Base-by-base conservation (phyloP, 1,139 yeast species). In the Hansenula sp. region DNA sequence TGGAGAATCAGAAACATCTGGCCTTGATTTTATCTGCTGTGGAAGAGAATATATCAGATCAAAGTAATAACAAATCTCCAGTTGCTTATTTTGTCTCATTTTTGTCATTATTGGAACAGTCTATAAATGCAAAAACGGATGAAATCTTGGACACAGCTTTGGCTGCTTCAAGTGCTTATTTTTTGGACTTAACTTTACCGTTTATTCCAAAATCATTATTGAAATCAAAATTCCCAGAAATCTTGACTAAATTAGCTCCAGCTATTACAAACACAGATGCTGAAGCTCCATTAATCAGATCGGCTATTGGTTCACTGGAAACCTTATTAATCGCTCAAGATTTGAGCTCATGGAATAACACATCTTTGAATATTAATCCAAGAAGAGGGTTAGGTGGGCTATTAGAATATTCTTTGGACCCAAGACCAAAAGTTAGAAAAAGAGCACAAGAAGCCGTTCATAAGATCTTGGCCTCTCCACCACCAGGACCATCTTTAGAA, bases 381-480 rank as follows among this genome's bases (percentile, higher is more conserved):
- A 78, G 77, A 59, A 79, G 96, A 68, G 96, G 94, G 24, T 68
- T 91, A 49, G 76, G 79, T 40, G 97, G 96, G 33, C 67, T 94
- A 47, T 68, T 93, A 49, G 91, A 89, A 58, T 73, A 90, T 51
- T 78, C 93, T 0, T 68, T 87, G 43, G 99, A 94, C 63, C 84
- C 88, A 37, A 78, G 99, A 62, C 99, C 99, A 30, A 94, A 94
- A 60, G 96, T 94, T 12, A 81, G 99, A 65, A 89, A 87, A 77
- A 81, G 97, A 70, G 96, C 98, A 2, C 87, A 84, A 55, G 99
- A 93, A 47, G 87, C 97, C 2, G 74, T 93, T 18, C 67, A 74
- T 40, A 74, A 70, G 6, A 70, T 93, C 29, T 69, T 93, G 51
- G 51, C 67, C 5, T 74, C 75, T 52, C 91, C 94, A 15, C 96